A percentile compares a stretch with the other conserved stretches of the same genome.
Conservation (phyloP, 2,329 filamentous ascomycete species). For the Coniella lustricola region DNA sequence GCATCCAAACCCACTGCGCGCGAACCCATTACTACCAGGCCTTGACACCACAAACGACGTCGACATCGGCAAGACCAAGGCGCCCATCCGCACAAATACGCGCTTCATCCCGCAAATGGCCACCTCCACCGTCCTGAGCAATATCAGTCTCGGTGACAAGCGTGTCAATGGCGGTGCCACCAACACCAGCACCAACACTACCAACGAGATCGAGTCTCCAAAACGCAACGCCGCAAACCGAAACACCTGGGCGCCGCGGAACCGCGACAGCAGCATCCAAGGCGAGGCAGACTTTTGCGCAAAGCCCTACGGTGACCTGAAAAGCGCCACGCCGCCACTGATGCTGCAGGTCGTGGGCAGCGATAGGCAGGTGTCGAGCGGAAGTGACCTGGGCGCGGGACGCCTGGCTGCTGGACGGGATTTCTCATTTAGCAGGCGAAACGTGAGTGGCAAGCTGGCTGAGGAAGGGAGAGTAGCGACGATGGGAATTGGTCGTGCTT, state of each 20-base stretch:
- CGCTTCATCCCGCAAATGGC: constrained; percentile 23
- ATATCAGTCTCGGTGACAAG: constrained; percentile 39
- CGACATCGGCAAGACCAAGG: constrained; percentile 9
- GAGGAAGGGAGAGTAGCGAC: constrained; percentile 52
- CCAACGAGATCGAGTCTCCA: constrained; percentile 5
- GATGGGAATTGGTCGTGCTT: constrained; percentile 2
- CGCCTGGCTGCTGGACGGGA: constrained; percentile 15
- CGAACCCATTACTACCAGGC: constrained; percentile 35
- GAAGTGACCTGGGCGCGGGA: constrained; percentile 44
- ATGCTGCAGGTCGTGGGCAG: constrained; percentile 33
- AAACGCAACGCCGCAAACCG: constrained; percentile 11
- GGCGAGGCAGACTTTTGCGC: constrained; percentile 42
- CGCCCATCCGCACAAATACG: constrained; percentile 22
- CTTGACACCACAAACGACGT: not conserved
- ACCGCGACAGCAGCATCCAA: constrained; percentile 43
- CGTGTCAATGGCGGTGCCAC: constrained; percentile 35
- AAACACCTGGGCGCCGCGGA: constrained; percentile 19
- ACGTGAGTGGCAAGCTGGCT: constrained; percentile 66
- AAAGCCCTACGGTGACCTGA: constrained; percentile 54
- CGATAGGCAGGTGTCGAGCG: constrained; percentile 50
- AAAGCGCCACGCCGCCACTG: constrained; percentile 45
- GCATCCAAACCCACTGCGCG: constrained; percentile 47
- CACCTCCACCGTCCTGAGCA: constrained; percentile 32
- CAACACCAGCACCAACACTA: not conserved
- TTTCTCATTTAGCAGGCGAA: constrained; percentile 39